These are phyloP conservation scores for Annulohypoxylon maeteangense DNA, from an alignment of 495 filamentous ascomycete genomes.

Conservation along the genomic window DNA sequence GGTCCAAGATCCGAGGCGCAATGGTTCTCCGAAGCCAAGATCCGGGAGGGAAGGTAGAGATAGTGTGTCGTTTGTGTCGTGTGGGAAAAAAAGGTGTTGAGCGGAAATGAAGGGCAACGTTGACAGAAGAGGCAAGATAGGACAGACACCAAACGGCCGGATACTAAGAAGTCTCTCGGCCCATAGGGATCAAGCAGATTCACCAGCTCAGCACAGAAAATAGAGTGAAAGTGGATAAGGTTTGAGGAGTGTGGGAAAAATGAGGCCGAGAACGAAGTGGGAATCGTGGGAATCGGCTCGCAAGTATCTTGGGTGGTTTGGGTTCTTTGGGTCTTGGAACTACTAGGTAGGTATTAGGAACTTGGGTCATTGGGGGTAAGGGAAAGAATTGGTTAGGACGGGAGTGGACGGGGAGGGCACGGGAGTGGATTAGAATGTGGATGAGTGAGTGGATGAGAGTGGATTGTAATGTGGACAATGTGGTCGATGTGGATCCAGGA, in stretches of 20 bases:
- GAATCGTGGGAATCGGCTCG: slow-evolving; percentile 41
- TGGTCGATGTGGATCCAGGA: not conserved
- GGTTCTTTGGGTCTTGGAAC: not conserved
- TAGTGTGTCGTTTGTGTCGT: slow-evolving; percentile 20
- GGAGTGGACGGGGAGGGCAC: slow-evolving; percentile 22
- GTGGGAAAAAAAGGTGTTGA: slow-evolving; percentile 22
- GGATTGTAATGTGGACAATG: not conserved
- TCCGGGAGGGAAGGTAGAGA: slow-evolving; percentile 18
- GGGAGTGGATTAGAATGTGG: slow-evolving; percentile 21
- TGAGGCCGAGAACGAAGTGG: slow-evolving; percentile 46
- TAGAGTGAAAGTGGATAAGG: slow-evolving; percentile 28
- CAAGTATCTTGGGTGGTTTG: slow-evolving; percentile 16
- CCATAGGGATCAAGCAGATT: slow-evolving; percentile 21
- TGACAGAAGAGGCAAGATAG: slow-evolving; percentile 36
- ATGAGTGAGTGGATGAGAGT: not conserved
- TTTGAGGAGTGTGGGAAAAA: slow-evolving; percentile 39
- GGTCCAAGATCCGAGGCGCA: slow-evolving; percentile 28
- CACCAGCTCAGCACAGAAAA: slow-evolving; percentile 15
- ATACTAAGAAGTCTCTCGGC: slow-evolving; percentile 35
- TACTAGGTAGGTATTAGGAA: no score
- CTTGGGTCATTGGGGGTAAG: slow-evolving; percentile 3
- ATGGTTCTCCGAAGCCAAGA: slow-evolving; percentile 22
- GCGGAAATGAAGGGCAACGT: slow-evolving; percentile 25
- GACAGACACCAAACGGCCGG: slow-evolving; percentile 24
- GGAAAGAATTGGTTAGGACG: slow-evolving; percentile 12